phyloP scores from a whole-genome alignment of 2,329 filamentous ascomycete species.

The Golovinomyces cichoracearum region DNA sequence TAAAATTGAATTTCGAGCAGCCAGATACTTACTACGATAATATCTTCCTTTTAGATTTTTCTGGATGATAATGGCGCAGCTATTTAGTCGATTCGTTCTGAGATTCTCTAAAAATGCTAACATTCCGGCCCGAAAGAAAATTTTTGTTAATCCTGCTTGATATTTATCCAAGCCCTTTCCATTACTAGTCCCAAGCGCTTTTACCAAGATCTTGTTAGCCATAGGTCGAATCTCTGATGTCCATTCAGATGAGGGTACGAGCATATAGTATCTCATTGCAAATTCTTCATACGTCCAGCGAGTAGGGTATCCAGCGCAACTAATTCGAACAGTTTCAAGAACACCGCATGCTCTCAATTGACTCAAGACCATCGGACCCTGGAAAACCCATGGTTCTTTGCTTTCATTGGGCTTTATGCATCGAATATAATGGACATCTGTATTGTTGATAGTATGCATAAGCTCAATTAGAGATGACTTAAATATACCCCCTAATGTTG shows the following conservation, averaged over 20 bases:
- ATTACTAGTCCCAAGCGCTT: conserved; percentile 56
- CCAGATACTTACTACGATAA: conserved; percentile 73
- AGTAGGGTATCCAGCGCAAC: conserved; percentile 87
- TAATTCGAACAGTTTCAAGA: conserved; percentile 90
- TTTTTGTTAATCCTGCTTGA: conserved; percentile 90
- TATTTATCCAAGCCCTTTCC: conserved; percentile 70
- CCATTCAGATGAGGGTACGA: conserved; percentile 73
- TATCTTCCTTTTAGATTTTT: conserved; percentile 94
- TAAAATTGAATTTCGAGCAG: conserved; percentile 59
- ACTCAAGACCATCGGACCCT: conserved; percentile 94
- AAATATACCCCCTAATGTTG: conserved; percentile 93
- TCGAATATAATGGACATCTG: conserved; percentile 94
- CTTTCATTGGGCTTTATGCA: conserved; percentile 98
- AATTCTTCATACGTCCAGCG: conserved; percentile 99
- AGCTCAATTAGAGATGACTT: conserved; percentile 93
- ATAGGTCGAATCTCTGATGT: conserved; percentile 82
- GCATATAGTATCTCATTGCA: conserved; percentile 91
- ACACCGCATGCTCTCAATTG: conserved; percentile 97
- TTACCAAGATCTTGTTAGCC: conserved; percentile 74
- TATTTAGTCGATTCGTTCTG: conserved; percentile 68
- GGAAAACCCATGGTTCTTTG: conserved; percentile 92
- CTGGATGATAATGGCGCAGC: conserved; percentile 90
- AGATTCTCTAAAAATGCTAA: conserved; percentile 91
- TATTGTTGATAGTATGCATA: conserved; percentile 93
- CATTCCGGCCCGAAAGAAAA: conserved; percentile 98